Conservation (phyloP, 2,329 filamentous ascomycete genomes). For the Colletotrichum sp. region DNA sequence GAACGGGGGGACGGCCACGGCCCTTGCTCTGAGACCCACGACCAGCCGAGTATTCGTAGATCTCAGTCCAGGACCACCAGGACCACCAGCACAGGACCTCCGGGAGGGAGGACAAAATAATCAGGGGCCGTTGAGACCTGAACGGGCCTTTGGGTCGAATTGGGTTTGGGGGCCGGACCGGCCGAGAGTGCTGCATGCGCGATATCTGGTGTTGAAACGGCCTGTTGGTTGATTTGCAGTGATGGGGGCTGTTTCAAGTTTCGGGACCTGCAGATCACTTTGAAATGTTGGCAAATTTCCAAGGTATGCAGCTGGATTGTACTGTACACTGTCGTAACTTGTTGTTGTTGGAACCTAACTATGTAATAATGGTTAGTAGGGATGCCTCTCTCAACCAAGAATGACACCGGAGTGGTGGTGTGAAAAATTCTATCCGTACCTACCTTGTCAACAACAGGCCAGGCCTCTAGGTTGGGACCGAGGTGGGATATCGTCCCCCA, state of each 20-base stretch:
- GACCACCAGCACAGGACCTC: background rate
- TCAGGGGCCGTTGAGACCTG: background rate
- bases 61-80: background rate
- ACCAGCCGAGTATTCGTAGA: background rate
- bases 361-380: background rate
- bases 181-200: conserved; percentile 5
- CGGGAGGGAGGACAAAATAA: background rate
- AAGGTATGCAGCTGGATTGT: background rate
- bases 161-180: conserved; percentile 19
- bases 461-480: background rate
- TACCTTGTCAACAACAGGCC: background rate
- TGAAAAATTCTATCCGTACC: background rate
- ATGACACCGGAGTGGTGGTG: background rate
- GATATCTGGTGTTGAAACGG: conserved; percentile 6
- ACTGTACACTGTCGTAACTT: background rate
- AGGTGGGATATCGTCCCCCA: background rate
- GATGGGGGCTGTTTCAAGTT: conserved; percentile 14
- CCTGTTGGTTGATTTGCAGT: background rate
- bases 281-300: background rate
- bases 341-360: background rate
- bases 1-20: background rate
- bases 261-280: background rate
- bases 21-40: conserved; percentile 5
- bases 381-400: background rate
- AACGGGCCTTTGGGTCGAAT: background rate